These are phyloP conservation scores for Geosmithia morbida DNA, from an alignment of 2,329 filamentous ascomycete genomes.

Conservation along the genomic window DNA sequence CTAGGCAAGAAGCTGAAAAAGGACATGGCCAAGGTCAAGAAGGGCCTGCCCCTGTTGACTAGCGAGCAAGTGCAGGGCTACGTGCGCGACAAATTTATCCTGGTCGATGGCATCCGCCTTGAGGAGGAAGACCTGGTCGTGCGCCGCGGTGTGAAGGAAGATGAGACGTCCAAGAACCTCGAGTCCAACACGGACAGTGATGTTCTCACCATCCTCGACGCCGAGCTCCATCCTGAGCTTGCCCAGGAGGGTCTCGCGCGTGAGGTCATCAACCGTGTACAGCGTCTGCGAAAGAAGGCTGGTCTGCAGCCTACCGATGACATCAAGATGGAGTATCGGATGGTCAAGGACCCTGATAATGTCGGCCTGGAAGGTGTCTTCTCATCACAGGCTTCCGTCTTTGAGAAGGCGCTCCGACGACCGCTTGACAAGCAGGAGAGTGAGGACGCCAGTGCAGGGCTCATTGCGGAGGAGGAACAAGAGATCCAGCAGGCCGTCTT, in stretches of 20 bases:
- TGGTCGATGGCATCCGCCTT: slow-evolving; percentile 75
- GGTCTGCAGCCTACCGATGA: slow-evolving; percentile 85
- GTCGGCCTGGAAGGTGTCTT: slow-evolving; percentile 61
- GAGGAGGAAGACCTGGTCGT: slow-evolving; percentile 67
- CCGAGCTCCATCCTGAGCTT: slow-evolving; percentile 68
- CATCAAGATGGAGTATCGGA: slow-evolving; percentile 83
- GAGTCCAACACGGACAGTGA: slow-evolving; percentile 84
- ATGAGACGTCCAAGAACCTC: slow-evolving; percentile 54
- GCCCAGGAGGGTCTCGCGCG: slow-evolving; percentile 78
- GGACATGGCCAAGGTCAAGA: slow-evolving; percentile 82
- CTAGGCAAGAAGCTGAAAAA: slow-evolving; percentile 97
- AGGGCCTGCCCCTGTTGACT: slow-evolving; percentile 65
- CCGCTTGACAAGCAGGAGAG: slow-evolving; percentile 42
- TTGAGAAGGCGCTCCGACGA: slow-evolving; percentile 66
- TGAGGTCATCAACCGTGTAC: slow-evolving; percentile 87
- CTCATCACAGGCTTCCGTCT: slow-evolving; percentile 47
- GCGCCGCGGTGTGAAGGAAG: slow-evolving; percentile 62
- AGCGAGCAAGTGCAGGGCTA: slow-evolving; percentile 74
- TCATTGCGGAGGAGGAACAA: slow-evolving; percentile 73
- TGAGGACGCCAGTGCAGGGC: slow-evolving; percentile 7
- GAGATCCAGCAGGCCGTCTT: slow-evolving; percentile 75
- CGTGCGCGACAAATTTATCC: slow-evolving; percentile 56
- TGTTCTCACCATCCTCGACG: slow-evolving; percentile 82
- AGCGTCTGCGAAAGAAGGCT: slow-evolving; percentile 86
- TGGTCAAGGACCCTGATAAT: slow-evolving; percentile 65